These are phyloP conservation scores for Buddleja alternifolia DNA, from an alignment of 257 asterid genomes.

Conservation along the genomic window DNA sequence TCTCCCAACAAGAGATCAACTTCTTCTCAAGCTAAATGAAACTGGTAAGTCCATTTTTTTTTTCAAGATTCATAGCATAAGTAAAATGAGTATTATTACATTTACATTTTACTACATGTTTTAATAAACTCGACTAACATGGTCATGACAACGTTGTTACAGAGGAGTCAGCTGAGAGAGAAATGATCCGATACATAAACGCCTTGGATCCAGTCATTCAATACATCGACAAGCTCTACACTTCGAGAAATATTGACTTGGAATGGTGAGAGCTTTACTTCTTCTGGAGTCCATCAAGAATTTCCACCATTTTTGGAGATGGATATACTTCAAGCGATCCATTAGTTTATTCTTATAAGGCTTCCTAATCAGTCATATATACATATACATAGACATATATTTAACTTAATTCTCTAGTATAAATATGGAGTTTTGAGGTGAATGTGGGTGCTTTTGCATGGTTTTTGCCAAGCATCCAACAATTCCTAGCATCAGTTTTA, in stretches of 20 bases:
- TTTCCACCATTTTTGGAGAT: neutral
- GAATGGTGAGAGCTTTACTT: constrained; percentile 46
- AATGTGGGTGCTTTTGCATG: neutral
- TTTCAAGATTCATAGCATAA: neutral
- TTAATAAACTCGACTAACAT: no score
- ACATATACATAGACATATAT: no score
- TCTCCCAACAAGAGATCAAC: constrained; percentile 88
- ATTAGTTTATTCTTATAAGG: neutral
- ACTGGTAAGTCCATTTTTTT: constrained; percentile 49
- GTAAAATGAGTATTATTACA: neutral
- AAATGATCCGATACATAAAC: constrained; percentile 77
- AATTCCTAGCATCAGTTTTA: constrained; percentile 9
- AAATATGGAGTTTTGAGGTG: constrained; percentile 5
- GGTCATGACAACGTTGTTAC: constrained; percentile 21
- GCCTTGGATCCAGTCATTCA: constrained; percentile 79
- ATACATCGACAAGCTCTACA: constrained; percentile 74
- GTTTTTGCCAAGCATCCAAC: constrained; percentile 8
- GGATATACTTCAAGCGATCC: neutral
- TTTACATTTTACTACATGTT: no score
- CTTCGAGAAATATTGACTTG: constrained; percentile 65
- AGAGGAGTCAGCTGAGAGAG: constrained; percentile 79
- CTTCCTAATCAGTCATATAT: neutral
- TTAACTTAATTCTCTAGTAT: neutral
- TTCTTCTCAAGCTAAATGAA: constrained; percentile 77
- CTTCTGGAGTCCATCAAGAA: neutral